Percentiles rank a stretch among this genome's conserved stretches.
phyloP scores from a whole-genome alignment of 2,329 filamentous ascomycete genomes.

The Ustulina deusta region DNA sequence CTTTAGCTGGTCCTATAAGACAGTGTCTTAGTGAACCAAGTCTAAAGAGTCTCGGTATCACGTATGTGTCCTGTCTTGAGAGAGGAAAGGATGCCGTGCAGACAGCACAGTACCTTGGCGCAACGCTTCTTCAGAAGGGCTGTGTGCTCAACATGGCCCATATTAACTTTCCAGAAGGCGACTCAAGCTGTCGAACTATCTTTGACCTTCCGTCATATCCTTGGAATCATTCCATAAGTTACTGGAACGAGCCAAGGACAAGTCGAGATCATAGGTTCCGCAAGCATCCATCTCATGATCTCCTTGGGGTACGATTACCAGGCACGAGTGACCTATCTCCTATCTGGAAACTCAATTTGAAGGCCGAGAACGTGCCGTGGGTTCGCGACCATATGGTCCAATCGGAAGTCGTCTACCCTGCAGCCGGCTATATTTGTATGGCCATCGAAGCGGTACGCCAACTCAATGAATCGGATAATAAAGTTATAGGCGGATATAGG shows the following conservation, averaged over 20 bases:
- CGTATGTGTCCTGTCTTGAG: slow-evolving; percentile 35
- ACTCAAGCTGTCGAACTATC: slow-evolving; percentile 8
- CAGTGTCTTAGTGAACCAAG: slow-evolving; percentile 32
- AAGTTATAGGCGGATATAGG: slow-evolving; percentile 11
- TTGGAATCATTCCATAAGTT: slow-evolving; percentile 37
- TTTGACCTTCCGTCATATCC: slow-evolving; percentile 38
- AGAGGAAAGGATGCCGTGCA: slow-evolving; percentile 38
- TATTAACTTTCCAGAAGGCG: slow-evolving; percentile 26
- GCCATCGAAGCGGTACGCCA: slow-evolving; percentile 39
- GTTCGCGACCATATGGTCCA: slow-evolving; percentile 38
- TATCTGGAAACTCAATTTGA: slow-evolving; percentile 33
- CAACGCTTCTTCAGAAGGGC: slow-evolving; percentile 26
- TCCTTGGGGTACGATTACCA: slow-evolving; percentile 32
- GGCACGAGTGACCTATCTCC: slow-evolving; percentile 1
- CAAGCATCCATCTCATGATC: slow-evolving; percentile 31
- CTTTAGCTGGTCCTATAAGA: slow-evolving; percentile 51
- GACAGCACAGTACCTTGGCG: slow-evolving; percentile 4
- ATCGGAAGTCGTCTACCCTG: slow-evolving; percentile 33
- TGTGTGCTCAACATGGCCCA: slow-evolving; percentile 22
- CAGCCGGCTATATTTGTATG: slow-evolving; percentile 37
- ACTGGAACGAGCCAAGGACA: slow-evolving; percentile 39
- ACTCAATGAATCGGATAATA: slow-evolving; percentile 10
- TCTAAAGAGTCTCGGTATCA: slow-evolving; percentile 17
- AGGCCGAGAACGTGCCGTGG: slow-evolving; percentile 36
- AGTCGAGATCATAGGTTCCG: slow-evolving; percentile 29